Evolutionary conservation across 768 basidiomycete species (phyloP).

Genomic region (Hericium rajendrae): DNA sequence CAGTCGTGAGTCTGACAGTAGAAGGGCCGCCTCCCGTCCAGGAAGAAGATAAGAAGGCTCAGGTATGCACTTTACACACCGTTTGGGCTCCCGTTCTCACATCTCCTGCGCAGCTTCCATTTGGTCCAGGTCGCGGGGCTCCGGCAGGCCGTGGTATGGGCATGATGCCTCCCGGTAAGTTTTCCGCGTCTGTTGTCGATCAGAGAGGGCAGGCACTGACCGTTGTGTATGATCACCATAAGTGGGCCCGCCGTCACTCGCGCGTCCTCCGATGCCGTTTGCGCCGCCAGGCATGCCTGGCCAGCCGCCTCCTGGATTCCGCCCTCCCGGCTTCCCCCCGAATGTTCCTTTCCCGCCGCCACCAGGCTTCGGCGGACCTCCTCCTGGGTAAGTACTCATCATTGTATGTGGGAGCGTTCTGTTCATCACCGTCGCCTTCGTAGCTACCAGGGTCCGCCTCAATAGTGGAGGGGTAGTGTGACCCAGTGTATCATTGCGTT

Average conservation of each 20-base stretch:
- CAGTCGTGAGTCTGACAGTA: conserved; percentile 88
- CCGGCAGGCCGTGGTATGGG: conserved; percentile 97
- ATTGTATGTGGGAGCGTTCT: background rate
- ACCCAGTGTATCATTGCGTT: conserved; percentile 1
- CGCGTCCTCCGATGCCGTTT: conserved; percentile 61
- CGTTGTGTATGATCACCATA: background rate
- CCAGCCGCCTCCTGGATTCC: conserved; percentile 79
- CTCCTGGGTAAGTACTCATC: conserved; percentile 67
- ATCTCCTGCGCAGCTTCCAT: conserved; percentile 47
- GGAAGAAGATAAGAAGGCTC: conserved; percentile 83
- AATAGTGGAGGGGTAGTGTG: conserved; percentile 23
- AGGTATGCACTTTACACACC: conserved; percentile 31
- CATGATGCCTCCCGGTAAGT: conserved; percentile 81
- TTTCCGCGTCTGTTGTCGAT: conserved; percentile 1
- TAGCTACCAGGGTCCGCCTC: conserved; percentile 39
- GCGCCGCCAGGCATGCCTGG: conserved; percentile 74
- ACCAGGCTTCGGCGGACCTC: conserved; percentile 72
- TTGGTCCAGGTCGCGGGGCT: conserved; percentile 89
- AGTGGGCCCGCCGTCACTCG: conserved; percentile 56
- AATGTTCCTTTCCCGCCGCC: conserved; percentile 76
- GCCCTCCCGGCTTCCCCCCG: conserved; percentile 76
- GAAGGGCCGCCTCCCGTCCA: conserved; percentile 91
- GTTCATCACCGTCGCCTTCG: background rate
- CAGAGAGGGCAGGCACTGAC: background rate
- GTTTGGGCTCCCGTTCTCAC: conserved; percentile 11